phyloP scores from a whole-genome alignment of 306 rosid genomes.

The Pterocarpus macrocarpus region DNA sequence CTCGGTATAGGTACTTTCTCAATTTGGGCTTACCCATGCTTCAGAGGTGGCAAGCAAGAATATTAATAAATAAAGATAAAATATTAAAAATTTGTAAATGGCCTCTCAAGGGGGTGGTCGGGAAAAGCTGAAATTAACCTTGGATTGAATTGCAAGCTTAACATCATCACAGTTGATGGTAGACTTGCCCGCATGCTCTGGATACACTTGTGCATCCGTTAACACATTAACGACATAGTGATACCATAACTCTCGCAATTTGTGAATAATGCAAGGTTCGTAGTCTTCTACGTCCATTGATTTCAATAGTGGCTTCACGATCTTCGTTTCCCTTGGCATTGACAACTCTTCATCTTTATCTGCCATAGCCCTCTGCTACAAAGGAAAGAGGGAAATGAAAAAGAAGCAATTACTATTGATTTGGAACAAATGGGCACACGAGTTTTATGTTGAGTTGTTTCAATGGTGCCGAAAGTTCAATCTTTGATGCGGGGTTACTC shows the following conservation, averaged over 20 bases:
- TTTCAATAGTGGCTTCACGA: constrained; percentile 73
- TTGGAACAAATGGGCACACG: neutral
- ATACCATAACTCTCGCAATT: constrained; percentile 91
- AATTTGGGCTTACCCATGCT: no score
- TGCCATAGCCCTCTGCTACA: constrained; percentile 50
- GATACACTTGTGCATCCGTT: constrained; percentile 90
- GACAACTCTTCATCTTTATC: constrained; percentile 73
- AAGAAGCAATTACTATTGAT: neutral
- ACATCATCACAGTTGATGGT: constrained; percentile 86
- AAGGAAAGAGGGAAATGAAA: no score
- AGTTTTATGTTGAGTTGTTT: neutral
- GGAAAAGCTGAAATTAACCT: constrained; percentile 91
- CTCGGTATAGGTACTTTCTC: no score
- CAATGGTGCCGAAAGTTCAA: neutral
- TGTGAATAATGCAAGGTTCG: constrained; percentile 84
- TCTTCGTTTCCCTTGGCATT: constrained; percentile 90
- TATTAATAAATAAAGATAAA: neutral
- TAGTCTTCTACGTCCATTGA: no score
- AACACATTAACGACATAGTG: constrained; percentile 84
- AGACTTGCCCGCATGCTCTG: constrained; percentile 86
- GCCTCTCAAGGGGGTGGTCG: constrained; percentile 99
- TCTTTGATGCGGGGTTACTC: no score
- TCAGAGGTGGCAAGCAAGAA: neutral
- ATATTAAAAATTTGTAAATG: constrained; percentile 41
- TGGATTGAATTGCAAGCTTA: no score